Conservation (phyloP, 2,329 filamentous ascomycete genomes). For the Coniochaeta sp. region DNA sequence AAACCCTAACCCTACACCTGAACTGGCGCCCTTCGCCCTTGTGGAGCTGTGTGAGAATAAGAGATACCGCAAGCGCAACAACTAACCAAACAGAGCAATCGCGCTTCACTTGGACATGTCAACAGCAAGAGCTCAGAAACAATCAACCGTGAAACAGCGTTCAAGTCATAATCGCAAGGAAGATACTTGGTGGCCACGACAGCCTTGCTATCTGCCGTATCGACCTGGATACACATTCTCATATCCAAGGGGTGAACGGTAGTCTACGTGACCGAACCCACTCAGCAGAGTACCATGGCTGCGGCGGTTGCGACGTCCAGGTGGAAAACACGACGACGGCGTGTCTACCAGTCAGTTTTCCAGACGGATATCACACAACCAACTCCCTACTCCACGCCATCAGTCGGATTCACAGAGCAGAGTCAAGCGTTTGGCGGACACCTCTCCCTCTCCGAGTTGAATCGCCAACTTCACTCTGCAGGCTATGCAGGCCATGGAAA, state of each 20-base stretch:
- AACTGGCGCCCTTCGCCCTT: too few species aligned
- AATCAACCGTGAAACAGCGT: not conserved
- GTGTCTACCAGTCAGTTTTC: slow-evolving; percentile 50
- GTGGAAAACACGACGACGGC: slow-evolving; percentile 39
- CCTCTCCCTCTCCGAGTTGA: slow-evolving; percentile 19
- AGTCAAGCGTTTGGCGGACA: slow-evolving; percentile 38
- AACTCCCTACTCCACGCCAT: slow-evolving; percentile 33
- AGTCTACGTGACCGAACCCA: not conserved
- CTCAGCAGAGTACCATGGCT: slow-evolving; percentile 4
- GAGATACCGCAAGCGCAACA: not conserved
- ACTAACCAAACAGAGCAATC: not conserved
- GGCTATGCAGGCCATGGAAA: not conserved
- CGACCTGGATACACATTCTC: not conserved
- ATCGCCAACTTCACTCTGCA: slow-evolving; percentile 9
- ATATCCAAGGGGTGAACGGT: not conserved
- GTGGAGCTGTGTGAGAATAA: not conserved
- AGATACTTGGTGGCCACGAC: not conserved
- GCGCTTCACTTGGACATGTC: not conserved
- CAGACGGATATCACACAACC: slow-evolving; percentile 42
- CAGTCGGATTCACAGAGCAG: slow-evolving; percentile 29
- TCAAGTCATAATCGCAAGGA: too few species aligned
- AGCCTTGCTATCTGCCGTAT: not conserved
- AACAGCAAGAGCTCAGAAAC: not conserved
- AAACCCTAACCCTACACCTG: too few species aligned
- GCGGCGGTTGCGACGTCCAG: slow-evolving; percentile 25